These are phyloP conservation scores for Apocynum venetum DNA, from an alignment of 257 asterid species.

Conservation along the genomic window DNA sequence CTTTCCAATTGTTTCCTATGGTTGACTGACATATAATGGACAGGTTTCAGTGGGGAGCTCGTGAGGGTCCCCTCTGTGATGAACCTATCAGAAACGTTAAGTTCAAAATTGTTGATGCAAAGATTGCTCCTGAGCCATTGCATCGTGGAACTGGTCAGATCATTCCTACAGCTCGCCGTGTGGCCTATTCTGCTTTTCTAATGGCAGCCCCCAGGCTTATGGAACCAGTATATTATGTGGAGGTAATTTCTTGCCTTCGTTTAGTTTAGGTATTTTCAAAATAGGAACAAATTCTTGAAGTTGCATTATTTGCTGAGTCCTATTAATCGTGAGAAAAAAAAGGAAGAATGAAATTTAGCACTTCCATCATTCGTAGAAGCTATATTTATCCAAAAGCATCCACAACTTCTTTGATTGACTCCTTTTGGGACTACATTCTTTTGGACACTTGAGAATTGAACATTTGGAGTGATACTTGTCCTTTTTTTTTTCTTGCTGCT, in stretches of 20 bases:
- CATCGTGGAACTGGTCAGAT: conserved; percentile 98
- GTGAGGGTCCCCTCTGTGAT: conserved; percentile 98
- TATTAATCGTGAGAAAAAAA: too few species aligned
- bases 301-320: too few species aligned
- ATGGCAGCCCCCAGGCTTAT: conserved; percentile 97
- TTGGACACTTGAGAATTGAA: neutral
- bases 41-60: conserved; percentile 99
- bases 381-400: neutral
- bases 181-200: conserved; percentile 92
- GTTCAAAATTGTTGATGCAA: conserved; percentile 92
- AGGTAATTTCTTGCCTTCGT: conserved; percentile 36
- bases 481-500: neutral
- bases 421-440: neutral
- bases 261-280: neutral
- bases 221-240: conserved; percentile 95
- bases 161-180: conserved; percentile 98
- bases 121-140: conserved; percentile 94
- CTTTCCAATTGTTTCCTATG: conserved; percentile 10
- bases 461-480: neutral
- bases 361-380: neutral
- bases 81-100: conserved; percentile 98
- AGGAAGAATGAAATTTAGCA: neutral
- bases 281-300: neutral
- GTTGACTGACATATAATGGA: conserved; percentile 18
- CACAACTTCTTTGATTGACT: neutral